These are phyloP conservation scores for Neurospora sp. DNA, from an alignment of 495 filamentous ascomycete species.

Conservation along the genomic window DNA sequence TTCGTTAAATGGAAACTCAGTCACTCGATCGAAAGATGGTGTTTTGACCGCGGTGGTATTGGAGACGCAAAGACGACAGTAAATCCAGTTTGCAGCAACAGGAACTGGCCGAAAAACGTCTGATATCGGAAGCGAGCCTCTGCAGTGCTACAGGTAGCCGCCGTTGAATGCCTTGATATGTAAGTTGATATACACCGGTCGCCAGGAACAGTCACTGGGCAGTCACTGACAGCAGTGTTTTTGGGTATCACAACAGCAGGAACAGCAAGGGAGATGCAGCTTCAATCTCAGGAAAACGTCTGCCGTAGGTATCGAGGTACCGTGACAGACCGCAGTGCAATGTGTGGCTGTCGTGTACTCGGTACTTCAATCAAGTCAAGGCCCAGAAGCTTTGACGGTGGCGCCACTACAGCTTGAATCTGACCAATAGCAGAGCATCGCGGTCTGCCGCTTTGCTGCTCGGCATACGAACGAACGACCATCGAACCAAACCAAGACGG, in stretches of 20 bases:
- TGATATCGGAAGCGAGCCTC: background rate
- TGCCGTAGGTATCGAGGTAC: background rate
- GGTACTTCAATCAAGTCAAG: background rate
- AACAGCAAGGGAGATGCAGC: background rate
- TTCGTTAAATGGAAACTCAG: background rate
- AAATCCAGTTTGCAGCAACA: background rate
- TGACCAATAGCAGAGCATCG: background rate
- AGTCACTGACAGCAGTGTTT: background rate
- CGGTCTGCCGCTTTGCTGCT: background rate
- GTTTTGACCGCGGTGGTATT: background rate
- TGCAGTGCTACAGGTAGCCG: background rate
- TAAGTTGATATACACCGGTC: background rate
- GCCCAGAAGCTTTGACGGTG: background rate
- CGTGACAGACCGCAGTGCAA: background rate
- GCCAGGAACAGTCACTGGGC: background rate
- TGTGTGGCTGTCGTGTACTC: background rate
- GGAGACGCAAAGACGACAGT: background rate
- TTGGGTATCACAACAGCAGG: background rate
- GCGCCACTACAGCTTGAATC: background rate
- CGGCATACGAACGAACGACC: background rate
- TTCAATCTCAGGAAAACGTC: background rate
- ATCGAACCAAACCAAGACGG: background rate
- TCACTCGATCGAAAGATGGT: background rate
- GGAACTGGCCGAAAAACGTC: background rate
- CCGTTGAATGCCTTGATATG: background rate